A percentile compares a stretch with the other conserved stretches of the same genome.
These are phyloP conservation scores for Pseudopediastrum boryanum DNA, from an alignment of 139 green algal species.

Conservation along the genomic window DNA sequence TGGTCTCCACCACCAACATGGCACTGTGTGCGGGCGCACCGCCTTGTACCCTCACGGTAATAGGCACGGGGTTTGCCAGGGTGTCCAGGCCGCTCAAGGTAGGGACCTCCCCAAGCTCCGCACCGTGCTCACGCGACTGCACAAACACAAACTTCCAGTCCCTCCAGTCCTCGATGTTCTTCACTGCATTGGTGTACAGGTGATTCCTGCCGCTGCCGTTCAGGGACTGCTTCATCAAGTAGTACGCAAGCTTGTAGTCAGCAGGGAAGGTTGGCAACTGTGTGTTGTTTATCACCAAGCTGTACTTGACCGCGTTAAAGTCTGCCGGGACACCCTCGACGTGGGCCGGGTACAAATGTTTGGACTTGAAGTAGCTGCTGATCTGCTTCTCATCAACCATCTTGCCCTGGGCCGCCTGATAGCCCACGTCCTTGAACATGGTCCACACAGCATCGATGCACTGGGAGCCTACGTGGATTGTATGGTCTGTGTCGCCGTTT, in stretches of 20 bases:
- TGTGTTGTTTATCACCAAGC: background rate
- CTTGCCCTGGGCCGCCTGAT: background rate
- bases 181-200: background rate
- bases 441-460: background rate
- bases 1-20: background rate
- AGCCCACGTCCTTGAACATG: background rate
- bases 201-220: background rate
- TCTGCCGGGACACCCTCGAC: background rate
- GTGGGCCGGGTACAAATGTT: no score
- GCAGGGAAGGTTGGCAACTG: background rate
- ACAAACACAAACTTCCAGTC: background rate
- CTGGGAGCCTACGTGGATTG: background rate
- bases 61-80: background rate
- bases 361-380: background rate
- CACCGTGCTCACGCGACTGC: background rate
- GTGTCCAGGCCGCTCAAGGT: background rate
- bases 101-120: background rate
- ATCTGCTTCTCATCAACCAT: background rate
- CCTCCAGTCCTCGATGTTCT: background rate
- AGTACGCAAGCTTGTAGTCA: background rate
- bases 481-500: background rate
- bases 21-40: background rate
- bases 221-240: background rate
- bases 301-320: background rate
- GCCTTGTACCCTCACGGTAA: background rate